Evolutionary conservation across 495 filamentous ascomycete genomes (phyloP), one percentile per base, ranked within the genome.

Genomic region (Pyrenula massariospora): DNA sequence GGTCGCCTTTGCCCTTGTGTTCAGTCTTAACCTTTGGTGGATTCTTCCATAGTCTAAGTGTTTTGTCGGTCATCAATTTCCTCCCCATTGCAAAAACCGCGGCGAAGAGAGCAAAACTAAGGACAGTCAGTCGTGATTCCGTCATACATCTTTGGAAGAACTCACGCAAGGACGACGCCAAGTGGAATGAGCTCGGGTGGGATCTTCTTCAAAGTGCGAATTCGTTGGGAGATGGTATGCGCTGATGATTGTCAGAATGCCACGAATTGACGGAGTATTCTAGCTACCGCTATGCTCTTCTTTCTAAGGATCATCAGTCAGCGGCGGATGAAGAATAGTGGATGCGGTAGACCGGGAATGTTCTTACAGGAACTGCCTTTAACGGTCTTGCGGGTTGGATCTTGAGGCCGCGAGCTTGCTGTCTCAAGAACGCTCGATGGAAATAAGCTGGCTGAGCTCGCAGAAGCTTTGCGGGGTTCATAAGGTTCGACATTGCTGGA

Each of bases 151-250:
- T 22, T 61, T 47, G n/a, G 48, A 36, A 31, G 22, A 56, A 69
- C 76, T 63, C 82, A 87, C 72, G 74, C 84, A 61, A 96, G 81
- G 70, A 98, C 93, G 62, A 95, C 68, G 69, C 88, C 91, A 61
- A 99, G 83, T 63, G 93, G 93, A 65, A 92, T 83, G 82, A 99
- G 79, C 79, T 99, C 93, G 53, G 91, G 84, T 58, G 93, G 93
- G 66, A 95, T 84, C 76, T 82, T 83, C 81, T 87, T 89, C 58
- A 96, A 73, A 60, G 78, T 81, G 64, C 93, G 85, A 59, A 99
- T 77, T 63, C 94, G 87, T 77, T 99, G 93, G 51, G 93, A 96
- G 74, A 99, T 85, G 57, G 93, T 97, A 77, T 97, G 93, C 68
- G 89, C 93, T 98, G 63, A 31, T 61, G 22, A 54, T 60, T 60